Evolutionary conservation across 202 grass and related monocot species (phyloP).

Genomic region (Setaria viridis): DNA sequence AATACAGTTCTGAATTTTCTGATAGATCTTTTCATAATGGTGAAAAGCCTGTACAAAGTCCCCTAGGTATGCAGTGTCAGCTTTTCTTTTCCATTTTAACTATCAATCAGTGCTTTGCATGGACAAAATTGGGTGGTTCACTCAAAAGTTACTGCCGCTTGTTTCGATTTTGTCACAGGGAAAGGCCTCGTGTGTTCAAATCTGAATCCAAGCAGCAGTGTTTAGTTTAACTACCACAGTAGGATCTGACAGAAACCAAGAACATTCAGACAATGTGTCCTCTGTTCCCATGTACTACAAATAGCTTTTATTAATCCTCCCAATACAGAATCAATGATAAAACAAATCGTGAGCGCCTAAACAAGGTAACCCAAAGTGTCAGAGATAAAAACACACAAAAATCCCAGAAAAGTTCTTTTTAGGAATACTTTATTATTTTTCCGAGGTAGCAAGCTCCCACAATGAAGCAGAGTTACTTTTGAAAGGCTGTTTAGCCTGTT

Average conservation of each 20-base stretch:
- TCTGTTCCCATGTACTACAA: constrained; percentile 30
- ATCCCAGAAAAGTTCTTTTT: neutral
- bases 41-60: neutral
- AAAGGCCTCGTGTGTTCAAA: constrained; percentile 28
- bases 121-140: constrained; percentile 12
- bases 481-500: constrained; percentile 3
- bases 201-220: constrained; percentile 2
- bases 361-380: neutral
- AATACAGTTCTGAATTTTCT: neutral
- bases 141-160: constrained; percentile 43
- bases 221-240: neutral
- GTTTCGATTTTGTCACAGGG: constrained; percentile 8
- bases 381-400: constrained; percentile 5
- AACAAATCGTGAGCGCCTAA: neutral
- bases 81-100: neutral
- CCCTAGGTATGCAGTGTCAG: neutral
- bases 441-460: neutral
- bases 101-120: neutral
- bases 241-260: constrained; percentile 39
- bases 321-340: constrained; percentile 11
- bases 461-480: neutral
- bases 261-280: constrained; percentile 57
- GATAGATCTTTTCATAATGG: neutral
- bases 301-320: neutral
- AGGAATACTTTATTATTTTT: neutral